A percentile compares a stretch with the other conserved stretches of the same genome.
These are phyloP conservation scores for Russula abietina DNA, from an alignment of 768 basidiomycete genomes.

Conservation along the genomic window DNA sequence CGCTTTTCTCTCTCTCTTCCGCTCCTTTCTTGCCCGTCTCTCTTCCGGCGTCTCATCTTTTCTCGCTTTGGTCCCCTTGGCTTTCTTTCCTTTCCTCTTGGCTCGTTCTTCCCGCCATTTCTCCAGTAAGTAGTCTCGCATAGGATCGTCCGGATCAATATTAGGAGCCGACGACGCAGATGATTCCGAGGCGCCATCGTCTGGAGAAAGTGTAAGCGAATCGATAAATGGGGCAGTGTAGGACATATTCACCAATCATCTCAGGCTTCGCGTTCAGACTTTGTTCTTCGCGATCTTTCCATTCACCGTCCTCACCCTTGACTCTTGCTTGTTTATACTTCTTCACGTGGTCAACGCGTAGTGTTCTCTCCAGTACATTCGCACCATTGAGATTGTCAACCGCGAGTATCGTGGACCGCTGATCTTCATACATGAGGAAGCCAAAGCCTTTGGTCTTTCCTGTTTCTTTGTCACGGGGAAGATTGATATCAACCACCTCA, in stretches of 20 bases:
- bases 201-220: conserved; percentile 31
- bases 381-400: conserved; percentile 99
- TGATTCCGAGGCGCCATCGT: conserved; percentile 55
- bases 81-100: conserved; percentile 51
- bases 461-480: conserved; percentile 90
- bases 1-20: conserved; percentile 62
- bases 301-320: conserved; percentile 79
- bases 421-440: conserved; percentile 99
- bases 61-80: conserved; percentile 49
- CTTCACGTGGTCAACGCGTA: conserved; percentile 90
- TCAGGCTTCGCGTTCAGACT: conserved; percentile 83
- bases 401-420: conserved; percentile 89
- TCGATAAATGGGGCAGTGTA: neutral
- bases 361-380: conserved; percentile 72
- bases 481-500: conserved; percentile 91
- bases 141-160: conserved; percentile 95
- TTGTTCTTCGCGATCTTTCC: conserved; percentile 77
- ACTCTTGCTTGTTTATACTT: conserved; percentile 83
- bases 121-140: conserved; percentile 85
- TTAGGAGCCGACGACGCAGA: conserved; percentile 56
- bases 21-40: conserved; percentile 65
- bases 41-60: conserved; percentile 80
- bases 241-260: conserved; percentile 52
- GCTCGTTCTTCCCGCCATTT: conserved; percentile 69
- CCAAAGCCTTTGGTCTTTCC: conserved; percentile 89